These are phyloP conservation scores for Penicillium lagena DNA, from an alignment of 495 filamentous ascomycete genomes.

Conservation along the genomic window DNA sequence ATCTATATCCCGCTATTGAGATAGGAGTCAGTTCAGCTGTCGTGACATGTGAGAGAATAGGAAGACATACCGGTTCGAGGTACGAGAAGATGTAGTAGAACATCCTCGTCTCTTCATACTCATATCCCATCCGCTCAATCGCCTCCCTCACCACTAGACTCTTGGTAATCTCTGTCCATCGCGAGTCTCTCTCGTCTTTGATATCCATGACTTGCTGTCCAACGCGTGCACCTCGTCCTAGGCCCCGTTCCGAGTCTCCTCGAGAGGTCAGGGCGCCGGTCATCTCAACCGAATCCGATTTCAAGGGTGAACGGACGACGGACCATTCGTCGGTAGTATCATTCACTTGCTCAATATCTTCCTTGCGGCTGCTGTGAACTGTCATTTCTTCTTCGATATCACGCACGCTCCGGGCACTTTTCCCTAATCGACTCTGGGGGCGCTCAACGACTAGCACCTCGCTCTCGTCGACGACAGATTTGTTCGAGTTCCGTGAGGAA, in stretches of 20 bases:
- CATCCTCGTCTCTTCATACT: slow-evolving; percentile 82
- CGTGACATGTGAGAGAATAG: not conserved
- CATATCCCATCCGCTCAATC: slow-evolving; percentile 76
- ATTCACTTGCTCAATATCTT: not conserved
- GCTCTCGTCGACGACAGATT: not conserved
- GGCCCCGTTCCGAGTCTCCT: slow-evolving; percentile 14
- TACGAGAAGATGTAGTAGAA: slow-evolving; percentile 95
- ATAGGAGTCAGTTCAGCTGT: slow-evolving; percentile 5
- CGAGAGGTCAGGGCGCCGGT: slow-evolving; percentile 10
- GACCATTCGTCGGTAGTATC: slow-evolving; percentile 14
- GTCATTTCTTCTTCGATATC: slow-evolving; percentile 5
- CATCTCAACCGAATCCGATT: slow-evolving; percentile 13
- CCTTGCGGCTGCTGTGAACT: slow-evolving; percentile 27
- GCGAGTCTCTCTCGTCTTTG: slow-evolving; percentile 48
- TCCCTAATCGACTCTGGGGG: not conserved
- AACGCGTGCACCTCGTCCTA: slow-evolving; percentile 20
- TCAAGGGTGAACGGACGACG: slow-evolving; percentile 11
- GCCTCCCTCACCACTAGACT: slow-evolving; percentile 85
- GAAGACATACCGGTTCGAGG: slow-evolving; percentile 68
- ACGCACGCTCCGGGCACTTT: not conserved
- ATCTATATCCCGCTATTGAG: slow-evolving; percentile 72
- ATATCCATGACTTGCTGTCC: slow-evolving; percentile 33
- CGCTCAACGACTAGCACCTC: not conserved
- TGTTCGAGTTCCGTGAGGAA: not conserved
- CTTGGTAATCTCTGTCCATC: slow-evolving; percentile 98